Base-by-base conservation (phyloP, 768 basidiomycete genomes). In the Gautieria morchelliformis region DNA sequence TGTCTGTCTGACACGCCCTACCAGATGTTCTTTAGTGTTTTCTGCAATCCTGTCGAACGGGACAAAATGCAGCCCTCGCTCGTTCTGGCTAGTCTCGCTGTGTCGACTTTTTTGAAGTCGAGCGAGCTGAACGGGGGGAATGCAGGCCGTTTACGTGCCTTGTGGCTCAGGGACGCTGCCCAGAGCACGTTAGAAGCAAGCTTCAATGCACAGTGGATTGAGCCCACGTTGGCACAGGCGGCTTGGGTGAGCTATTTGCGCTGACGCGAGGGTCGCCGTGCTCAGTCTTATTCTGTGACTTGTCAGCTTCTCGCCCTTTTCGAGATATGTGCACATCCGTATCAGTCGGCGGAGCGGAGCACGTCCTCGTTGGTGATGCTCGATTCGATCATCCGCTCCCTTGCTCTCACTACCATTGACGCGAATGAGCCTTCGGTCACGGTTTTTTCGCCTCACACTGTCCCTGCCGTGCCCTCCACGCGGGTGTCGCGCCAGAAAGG, bases 271-370 rank as follows among this genome's bases (percentile, higher is more conserved):
- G 10, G 35, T 9, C 35, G 10, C n/a, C n/a, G 35, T 35, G 17
- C 51, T 30, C 35, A 35, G 2, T 9, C 27, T 55, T 22, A 14
- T 22, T 45, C 9, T 46, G 42, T 32, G 33, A 10, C 27, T 12
- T 56, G n/a, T 35, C 52, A 87, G 87, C 80, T 91, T 50, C 75
- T 90, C 9, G 84, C 88, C 5, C 71, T 91, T 3, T 91, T 87
- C 63, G 89, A 91, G 66, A 78, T 80, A 0, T 89, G 85, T 1
- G 78, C 84, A 5, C 85, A 90, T 59, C 87, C 86, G 6, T 72
- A 78, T 44, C 78, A 88, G 65, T 77, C 75, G 20, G 72, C 78
- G 4, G 76, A 79, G 20, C 77, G 83, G 14, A 77, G 81, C 11
- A 71, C 73, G 20, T 68, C 69, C 19, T 75, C 87, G 0, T 71